These are phyloP conservation scores for Posidonia oceanica DNA, from an alignment of 116 monocot species.

Conservation along the genomic window DNA sequence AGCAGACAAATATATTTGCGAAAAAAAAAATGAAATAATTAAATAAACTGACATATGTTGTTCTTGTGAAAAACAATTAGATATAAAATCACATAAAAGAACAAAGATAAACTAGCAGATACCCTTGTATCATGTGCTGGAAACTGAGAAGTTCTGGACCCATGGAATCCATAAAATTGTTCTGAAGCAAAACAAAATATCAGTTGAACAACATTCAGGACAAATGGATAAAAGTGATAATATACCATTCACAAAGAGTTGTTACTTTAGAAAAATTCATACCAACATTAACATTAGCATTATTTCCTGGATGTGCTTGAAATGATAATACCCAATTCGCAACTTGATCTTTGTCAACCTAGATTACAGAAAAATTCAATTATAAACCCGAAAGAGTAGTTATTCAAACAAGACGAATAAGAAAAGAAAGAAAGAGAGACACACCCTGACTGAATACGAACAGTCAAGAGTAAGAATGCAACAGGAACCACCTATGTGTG, in stretches of 20 bases:
- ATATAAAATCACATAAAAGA: not conserved
- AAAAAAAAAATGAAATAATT: too few species aligned
- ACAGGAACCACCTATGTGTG: too few species aligned
- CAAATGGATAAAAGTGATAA: not conserved
- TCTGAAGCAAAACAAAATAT: conserved; percentile 23
- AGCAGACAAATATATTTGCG: too few species aligned
- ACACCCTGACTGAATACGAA: too few species aligned
- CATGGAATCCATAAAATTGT: conserved; percentile 80
- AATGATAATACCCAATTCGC: conserved; percentile 76
- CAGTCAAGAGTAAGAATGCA: too few species aligned
- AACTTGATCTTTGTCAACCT: conserved; percentile 72
- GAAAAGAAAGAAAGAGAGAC: too few species aligned
- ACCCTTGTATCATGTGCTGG: conserved; percentile 22
- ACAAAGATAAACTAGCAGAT: not conserved
- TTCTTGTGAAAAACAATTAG: not conserved
- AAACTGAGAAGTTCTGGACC: conserved; percentile 60
- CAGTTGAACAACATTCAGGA: not conserved
- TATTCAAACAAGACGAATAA: not conserved
- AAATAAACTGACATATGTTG: too few species aligned
- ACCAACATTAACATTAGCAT: conserved; percentile 31
- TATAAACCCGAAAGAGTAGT: too few species aligned
- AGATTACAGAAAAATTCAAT: conserved; percentile 1
- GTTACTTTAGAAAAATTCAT: conserved; percentile 1
- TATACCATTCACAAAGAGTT: conserved; percentile 2
- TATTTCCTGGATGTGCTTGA: conserved; percentile 33